These are phyloP conservation scores for Suillus variegatus DNA, from an alignment of 768 basidiomycete genomes.

Conservation along the genomic window DNA sequence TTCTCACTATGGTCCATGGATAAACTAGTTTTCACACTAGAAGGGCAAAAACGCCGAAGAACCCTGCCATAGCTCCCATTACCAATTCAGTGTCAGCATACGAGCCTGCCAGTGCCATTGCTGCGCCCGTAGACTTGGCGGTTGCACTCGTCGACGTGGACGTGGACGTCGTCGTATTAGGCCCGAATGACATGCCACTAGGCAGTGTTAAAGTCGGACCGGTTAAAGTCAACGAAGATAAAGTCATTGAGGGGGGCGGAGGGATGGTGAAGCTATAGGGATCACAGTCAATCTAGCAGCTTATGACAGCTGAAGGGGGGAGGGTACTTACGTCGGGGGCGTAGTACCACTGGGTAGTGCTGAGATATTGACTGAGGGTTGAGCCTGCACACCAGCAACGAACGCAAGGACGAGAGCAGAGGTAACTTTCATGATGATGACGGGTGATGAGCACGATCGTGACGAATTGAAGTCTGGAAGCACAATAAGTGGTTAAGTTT, in stretches of 20 bases:
- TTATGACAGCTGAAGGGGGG: background rate
- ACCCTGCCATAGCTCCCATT: slow-evolving; percentile 7
- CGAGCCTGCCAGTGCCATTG: slow-evolving; percentile 1
- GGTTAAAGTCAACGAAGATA: background rate
- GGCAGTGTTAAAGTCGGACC: background rate
- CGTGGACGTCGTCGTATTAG: background rate
- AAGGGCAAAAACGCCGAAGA: slow-evolving; percentile 1
- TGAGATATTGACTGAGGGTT: background rate
- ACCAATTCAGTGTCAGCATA: slow-evolving; percentile 4
- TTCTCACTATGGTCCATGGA: background rate
- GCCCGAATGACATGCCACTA: background rate
- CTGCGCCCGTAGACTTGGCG: background rate
- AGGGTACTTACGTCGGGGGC: background rate
- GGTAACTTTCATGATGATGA: slow-evolving; percentile 3
- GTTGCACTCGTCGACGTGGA: background rate
- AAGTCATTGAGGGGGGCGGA: background rate
- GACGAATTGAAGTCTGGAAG: background rate
- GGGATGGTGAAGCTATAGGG: background rate
- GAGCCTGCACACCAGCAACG: background rate
- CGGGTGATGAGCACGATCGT: background rate
- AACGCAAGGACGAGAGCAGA: background rate
- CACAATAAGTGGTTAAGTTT: background rate
- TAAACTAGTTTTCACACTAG: background rate
- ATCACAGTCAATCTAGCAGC: background rate
- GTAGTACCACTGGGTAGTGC: background rate